Percentiles rank a stretch among this genome's conserved stretches.
phyloP scores from a whole-genome alignment of 2,329 filamentous ascomycete genomes.

The Calonectria multiphialidica region DNA sequence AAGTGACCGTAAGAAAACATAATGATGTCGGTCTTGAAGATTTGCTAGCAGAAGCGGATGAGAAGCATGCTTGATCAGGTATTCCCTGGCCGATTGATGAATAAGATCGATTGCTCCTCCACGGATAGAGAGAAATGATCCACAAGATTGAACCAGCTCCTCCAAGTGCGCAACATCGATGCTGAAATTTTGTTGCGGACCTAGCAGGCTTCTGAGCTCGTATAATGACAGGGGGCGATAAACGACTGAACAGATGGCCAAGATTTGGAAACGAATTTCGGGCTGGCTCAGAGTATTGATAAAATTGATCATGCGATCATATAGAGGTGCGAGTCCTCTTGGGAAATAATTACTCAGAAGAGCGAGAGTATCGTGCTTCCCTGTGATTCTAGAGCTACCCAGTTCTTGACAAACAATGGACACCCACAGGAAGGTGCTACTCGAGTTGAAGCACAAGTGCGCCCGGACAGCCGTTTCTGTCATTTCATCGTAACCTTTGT shows the following conservation, averaged over 20 bases:
- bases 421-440: constrained; percentile 47
- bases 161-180: constrained; percentile 23
- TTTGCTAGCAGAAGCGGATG: constrained; percentile 47
- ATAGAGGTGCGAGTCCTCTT: constrained; percentile 50
- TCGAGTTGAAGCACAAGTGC: not conserved
- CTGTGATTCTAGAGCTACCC: not conserved
- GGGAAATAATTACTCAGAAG: constrained; percentile 44
- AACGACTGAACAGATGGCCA: constrained; percentile 45
- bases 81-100: constrained; percentile 59
- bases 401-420: constrained; percentile 35
- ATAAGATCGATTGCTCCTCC: constrained; percentile 49
- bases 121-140: constrained; percentile 54
- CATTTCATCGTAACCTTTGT: not conserved
- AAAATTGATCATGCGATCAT: constrained; percentile 52
- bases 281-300: constrained; percentile 46
- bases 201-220: constrained; percentile 47
- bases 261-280: constrained; percentile 48
- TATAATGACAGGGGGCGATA: constrained; percentile 53
- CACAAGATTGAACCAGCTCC: constrained; percentile 48
- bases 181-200: constrained; percentile 24
- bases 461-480: not conserved
- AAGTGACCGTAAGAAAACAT: constrained; percentile 51
- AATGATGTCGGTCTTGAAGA: constrained; percentile 41
- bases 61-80: constrained; percentile 45
- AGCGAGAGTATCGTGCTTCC: constrained; percentile 26